Conservation (phyloP, 1,284 basidiomycete species). For the Fomitopsis palustris region DNA sequence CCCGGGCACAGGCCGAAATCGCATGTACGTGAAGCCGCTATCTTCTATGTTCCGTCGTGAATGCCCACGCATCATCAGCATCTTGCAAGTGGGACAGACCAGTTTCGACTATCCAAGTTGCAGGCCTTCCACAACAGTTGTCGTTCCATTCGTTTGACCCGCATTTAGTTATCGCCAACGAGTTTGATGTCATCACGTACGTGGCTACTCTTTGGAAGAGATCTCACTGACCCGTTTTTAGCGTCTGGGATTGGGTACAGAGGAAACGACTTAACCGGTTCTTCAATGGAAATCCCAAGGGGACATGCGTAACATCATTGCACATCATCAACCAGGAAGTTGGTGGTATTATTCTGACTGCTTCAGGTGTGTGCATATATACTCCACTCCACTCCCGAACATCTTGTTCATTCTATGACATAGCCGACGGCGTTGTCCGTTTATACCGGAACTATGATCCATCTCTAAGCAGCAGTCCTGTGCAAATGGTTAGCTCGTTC, state of each 20-base stretch:
- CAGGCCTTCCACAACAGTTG: slow-evolving; percentile 72
- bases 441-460: slow-evolving; percentile 90
- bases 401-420: neutral
- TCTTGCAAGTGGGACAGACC: slow-evolving; percentile 76
- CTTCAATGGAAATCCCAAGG: slow-evolving; percentile 83
- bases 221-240: slow-evolving; percentile 26
- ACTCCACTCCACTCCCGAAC: neutral
- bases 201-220: slow-evolving; percentile 21
- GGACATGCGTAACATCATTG: slow-evolving; percentile 86
- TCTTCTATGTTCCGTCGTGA: neutral
- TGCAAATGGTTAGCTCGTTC: slow-evolving; percentile 93
- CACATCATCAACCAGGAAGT: slow-evolving; percentile 96
- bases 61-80: slow-evolving; percentile 28
- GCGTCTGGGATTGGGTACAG: slow-evolving; percentile 94
- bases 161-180: slow-evolving; percentile 84
- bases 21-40: slow-evolving; percentile 58
- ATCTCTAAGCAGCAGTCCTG: slow-evolving; percentile 54
- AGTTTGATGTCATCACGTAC: slow-evolving; percentile 83
- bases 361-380: slow-evolving; percentile 58
- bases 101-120: slow-evolving; percentile 70
- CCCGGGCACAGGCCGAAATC: slow-evolving; percentile 60
- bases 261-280: slow-evolving; percentile 79
- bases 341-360: slow-evolving; percentile 87
- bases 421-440: slow-evolving; percentile 90
- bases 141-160: slow-evolving; percentile 93